Percentiles rank a stretch among this genome's conserved stretches.
Evolutionary conservation across 176 grass and related monocot species (phyloP).

Genomic region (Ampelocalamus luodianensis): DNA sequence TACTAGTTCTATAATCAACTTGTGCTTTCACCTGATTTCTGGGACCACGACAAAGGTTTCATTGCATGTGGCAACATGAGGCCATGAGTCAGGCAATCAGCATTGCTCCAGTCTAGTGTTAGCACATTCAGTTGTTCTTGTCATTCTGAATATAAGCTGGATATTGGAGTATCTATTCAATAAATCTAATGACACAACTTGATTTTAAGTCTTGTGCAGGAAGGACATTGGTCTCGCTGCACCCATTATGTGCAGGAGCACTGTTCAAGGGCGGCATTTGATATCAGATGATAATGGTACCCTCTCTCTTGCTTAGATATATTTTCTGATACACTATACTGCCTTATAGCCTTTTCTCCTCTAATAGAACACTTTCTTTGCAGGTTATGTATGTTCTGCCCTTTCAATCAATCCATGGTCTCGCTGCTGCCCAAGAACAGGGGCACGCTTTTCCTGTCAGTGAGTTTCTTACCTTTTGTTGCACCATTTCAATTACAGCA

Average conservation of each 20-base stretch:
- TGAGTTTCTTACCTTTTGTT: constrained; percentile 60
- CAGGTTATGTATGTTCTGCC: constrained; percentile 84
- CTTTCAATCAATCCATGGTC: constrained; percentile 74
- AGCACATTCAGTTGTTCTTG: neutral
- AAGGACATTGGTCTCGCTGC: constrained; percentile 66
- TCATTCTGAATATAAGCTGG: constrained; percentile 7
- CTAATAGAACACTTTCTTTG: constrained; percentile 37
- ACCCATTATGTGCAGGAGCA: constrained; percentile 67
- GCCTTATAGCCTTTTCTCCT: neutral
- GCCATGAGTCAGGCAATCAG: neutral
- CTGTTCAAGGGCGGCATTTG: constrained; percentile 82
- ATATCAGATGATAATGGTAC: constrained; percentile 93
- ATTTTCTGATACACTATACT: neutral
- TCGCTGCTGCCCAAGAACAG: constrained; percentile 69
- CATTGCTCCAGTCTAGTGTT: neutral
- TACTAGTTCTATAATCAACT: too few species aligned
- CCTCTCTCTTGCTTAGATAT: constrained; percentile 1
- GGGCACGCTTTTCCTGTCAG: constrained; percentile 80
- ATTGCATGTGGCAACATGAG: neutral
- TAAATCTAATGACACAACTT: neutral
- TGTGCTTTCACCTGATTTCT: constrained; percentile 19
- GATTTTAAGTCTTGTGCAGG: constrained; percentile 49
- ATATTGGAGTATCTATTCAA: neutral
- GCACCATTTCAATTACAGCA: constrained; percentile 10
- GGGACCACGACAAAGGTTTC: neutral